Conservation (phyloP, 352 stramenopile species). For the Phytophthora pini region DNA sequence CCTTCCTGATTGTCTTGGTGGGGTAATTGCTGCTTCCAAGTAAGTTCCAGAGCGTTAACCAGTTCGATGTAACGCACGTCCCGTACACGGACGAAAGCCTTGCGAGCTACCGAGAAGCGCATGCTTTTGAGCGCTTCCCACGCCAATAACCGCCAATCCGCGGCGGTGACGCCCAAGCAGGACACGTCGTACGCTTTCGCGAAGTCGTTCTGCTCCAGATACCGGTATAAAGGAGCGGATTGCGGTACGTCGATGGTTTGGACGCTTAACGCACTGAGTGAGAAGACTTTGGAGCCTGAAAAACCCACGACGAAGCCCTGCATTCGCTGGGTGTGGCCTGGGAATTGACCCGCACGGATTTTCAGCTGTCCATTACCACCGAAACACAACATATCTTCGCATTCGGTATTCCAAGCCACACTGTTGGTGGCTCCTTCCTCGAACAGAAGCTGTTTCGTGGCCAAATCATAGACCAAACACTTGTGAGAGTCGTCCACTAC, state of each 20-base stretch:
- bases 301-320: slow-evolving; percentile 94
- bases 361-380: slow-evolving; percentile 87
- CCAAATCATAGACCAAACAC: slow-evolving; percentile 92
- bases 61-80: slow-evolving; percentile 94
- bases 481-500: slow-evolving; percentile 92
- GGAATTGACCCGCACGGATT: slow-evolving; percentile 92
- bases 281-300: slow-evolving; percentile 93
- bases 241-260: slow-evolving; percentile 93
- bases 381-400: slow-evolving; percentile 96
- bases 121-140: slow-evolving; percentile 89
- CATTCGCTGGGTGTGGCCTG: slow-evolving; percentile 90
- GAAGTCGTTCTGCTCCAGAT: slow-evolving; percentile 92
- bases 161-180: slow-evolving; percentile 94
- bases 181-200: slow-evolving; percentile 88
- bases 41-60: slow-evolving; percentile 85
- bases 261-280: slow-evolving; percentile 85
- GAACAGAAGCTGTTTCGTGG: slow-evolving; percentile 91
- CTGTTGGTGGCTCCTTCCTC: slow-evolving; percentile 87
- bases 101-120: slow-evolving; percentile 81
- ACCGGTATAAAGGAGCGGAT: slow-evolving; percentile 86
- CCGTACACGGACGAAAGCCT: slow-evolving; percentile 90
- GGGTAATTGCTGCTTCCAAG: slow-evolving; percentile 66
- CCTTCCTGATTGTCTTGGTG: slow-evolving; percentile 32
- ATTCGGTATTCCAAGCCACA: slow-evolving; percentile 95
- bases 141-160: slow-evolving; percentile 88